Conservation (phyloP, 495 filamentous ascomycete species). For the Acidomyces sp. region DNA sequence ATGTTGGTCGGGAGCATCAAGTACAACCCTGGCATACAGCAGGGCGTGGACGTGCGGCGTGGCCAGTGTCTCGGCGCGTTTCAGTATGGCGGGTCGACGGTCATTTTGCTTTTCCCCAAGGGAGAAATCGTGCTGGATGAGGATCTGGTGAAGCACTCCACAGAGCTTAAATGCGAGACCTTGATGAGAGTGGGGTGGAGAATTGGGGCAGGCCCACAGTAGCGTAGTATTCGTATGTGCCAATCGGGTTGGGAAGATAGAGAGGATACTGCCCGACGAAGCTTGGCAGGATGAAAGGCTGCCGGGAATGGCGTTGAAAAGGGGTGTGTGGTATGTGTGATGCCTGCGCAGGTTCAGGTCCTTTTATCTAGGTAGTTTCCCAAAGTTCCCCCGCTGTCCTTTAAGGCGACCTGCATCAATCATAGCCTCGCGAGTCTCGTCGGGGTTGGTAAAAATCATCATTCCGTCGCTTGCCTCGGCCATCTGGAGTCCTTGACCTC, state of each 20-base stretch:
- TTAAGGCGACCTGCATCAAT: no score
- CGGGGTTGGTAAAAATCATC: conserved; percentile 2
- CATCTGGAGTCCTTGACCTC: conserved; percentile 11
- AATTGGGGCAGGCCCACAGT: conserved; percentile 17
- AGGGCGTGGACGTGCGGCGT: conserved; percentile 13
- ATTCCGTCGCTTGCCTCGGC: background rate
- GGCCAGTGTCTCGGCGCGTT: conserved; percentile 23
- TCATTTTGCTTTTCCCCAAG: conserved; percentile 17
- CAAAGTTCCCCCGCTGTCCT: no score
- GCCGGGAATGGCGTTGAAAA: no score
- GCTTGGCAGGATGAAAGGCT: no score
- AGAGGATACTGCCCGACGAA: no score
- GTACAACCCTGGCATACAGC: conserved; percentile 27
- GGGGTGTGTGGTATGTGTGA: no score
- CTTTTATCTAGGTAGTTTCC: no score
- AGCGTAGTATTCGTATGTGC: background rate
- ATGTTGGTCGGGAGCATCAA: conserved; percentile 35
- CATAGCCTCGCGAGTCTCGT: no score
- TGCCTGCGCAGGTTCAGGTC: no score
- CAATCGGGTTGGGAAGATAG: no score
- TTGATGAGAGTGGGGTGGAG: conserved; percentile 29
- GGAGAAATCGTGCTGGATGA: conserved; percentile 19
- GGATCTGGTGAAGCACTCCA: conserved; percentile 21
- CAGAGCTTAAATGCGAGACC: conserved; percentile 25
- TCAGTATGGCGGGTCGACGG: conserved; percentile 21